These are phyloP conservation scores for Fusarium heterosporum DNA, from an alignment of 2,329 filamentous ascomycete species.

Conservation along the genomic window DNA sequence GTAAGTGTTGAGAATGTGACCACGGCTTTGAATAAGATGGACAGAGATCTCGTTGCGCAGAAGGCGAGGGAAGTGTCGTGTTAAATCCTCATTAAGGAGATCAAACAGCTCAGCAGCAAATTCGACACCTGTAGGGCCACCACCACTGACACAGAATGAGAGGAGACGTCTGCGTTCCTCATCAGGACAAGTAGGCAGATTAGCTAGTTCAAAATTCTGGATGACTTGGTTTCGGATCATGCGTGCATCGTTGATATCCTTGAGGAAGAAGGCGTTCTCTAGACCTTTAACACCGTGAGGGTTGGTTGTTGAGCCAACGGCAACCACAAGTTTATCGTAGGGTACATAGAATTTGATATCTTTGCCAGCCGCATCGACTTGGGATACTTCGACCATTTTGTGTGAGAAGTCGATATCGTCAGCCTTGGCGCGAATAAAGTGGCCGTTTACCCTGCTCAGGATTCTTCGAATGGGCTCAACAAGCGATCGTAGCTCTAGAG, in stretches of 20 bases:
- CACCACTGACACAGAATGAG: conserved; percentile 96
- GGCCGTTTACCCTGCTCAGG: conserved; percentile 79
- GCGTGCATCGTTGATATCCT: conserved; percentile 92
- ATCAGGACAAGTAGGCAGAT: conserved; percentile 90
- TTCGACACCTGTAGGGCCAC: conserved; percentile 78
- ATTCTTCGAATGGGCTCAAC: conserved; percentile 94
- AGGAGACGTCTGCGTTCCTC: conserved; percentile 87
- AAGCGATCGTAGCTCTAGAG: conserved; percentile 87
- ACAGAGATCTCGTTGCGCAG: conserved; percentile 98
- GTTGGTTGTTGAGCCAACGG: conserved; percentile 92
- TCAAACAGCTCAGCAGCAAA: conserved; percentile 98
- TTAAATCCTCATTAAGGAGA: conserved; percentile 93
- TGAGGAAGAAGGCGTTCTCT: conserved; percentile 93
- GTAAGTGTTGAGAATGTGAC: conserved; percentile 97
- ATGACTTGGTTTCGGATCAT: conserved; percentile 89
- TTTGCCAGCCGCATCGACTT: conserved; percentile 76
- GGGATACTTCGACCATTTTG: conserved; percentile 88
- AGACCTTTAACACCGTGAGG: conserved; percentile 95
- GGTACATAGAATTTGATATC: conserved; percentile 89
- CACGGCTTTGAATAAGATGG: conserved; percentile 93
- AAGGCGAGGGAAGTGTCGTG: conserved; percentile 84
- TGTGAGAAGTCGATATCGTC: conserved; percentile 92
- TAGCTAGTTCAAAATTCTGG: conserved; percentile 89
- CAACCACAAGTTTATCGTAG: conserved; percentile 96
- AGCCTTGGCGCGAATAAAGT: conserved; percentile 89